phyloP scores from a whole-genome alignment of 306 rosid species.

The Carpinus fangiana region DNA sequence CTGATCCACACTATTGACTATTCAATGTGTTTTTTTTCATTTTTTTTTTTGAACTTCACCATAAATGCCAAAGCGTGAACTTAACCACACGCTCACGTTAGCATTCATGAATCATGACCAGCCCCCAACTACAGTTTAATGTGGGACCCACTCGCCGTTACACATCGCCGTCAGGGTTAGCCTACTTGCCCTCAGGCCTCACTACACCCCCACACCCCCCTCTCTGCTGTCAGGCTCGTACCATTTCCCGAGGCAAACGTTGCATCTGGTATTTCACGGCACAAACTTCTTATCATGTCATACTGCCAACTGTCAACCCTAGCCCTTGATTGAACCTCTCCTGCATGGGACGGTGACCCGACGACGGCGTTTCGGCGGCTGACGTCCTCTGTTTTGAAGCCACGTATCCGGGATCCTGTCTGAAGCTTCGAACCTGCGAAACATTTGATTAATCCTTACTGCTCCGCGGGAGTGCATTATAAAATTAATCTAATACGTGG shows the following conservation, averaged over 20 bases:
- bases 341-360: constrained; percentile 22
- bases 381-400: constrained; percentile 28
- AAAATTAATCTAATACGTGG: neutral
- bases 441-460: constrained; percentile 4
- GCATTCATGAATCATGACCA: constrained; percentile 16
- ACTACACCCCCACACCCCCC: no score
- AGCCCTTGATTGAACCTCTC: neutral
- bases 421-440: constrained; percentile 42
- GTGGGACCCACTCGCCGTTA: constrained; percentile 33
- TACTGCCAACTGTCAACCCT: neutral
- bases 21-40: no score
- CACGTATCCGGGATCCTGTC: constrained; percentile 63
- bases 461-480: neutral
- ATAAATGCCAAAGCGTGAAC: constrained; percentile 49
- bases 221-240: constrained; percentile 1
- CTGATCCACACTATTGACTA: no score
- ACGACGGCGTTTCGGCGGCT: constrained; percentile 42
- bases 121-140: neutral
- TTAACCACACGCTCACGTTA: constrained; percentile 37
- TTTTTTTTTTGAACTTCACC: neutral
- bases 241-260: constrained; percentile 20
- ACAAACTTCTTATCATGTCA: neutral
- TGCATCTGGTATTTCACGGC: neutral
- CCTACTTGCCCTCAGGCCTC: neutral
- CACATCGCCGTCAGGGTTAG: constrained; percentile 20